Percentiles rank a stretch among this genome's conserved stretches.
phyloP scores from a whole-genome alignment of 176 grass and related monocot genomes.

The Avena atlantica region DNA sequence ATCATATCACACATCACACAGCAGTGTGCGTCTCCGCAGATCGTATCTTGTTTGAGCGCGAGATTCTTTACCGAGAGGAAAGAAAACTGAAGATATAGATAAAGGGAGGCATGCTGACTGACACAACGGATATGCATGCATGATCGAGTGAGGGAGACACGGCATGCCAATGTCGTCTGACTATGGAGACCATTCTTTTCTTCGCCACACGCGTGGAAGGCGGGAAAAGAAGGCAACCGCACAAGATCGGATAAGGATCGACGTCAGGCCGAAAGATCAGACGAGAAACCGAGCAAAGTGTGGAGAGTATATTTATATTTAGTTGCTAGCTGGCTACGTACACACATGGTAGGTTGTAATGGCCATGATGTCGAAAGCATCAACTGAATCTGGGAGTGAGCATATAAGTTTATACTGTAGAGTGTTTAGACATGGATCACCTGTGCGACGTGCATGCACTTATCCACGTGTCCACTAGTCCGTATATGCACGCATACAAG shows the following conservation, averaged over 20 bases:
- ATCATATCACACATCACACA: too few relatives aligned
- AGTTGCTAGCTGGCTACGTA: too few relatives aligned
- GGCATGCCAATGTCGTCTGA: not conserved
- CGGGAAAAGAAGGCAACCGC: not conserved
- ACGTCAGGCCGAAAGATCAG: not conserved
- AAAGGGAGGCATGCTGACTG: not conserved
- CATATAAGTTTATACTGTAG: too few relatives aligned
- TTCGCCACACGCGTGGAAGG: not conserved
- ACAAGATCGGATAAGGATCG: not conserved
- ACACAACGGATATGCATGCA: conserved; percentile 1
- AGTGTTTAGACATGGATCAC: too few relatives aligned
- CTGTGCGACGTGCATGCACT: too few relatives aligned
- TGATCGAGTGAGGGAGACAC: conserved; percentile 2
- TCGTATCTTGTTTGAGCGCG: not conserved
- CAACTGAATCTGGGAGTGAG: too few relatives aligned
- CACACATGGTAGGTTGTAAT: too few relatives aligned
- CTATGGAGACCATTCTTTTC: not conserved
- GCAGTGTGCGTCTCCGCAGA: not conserved
- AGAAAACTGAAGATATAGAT: not conserved
- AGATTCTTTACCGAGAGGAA: not conserved
- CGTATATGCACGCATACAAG: too few relatives aligned
- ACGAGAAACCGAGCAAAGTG: not conserved
- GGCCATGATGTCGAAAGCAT: too few relatives aligned
- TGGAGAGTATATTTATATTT: not conserved
- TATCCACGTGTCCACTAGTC: too few relatives aligned